Base-by-base conservation (phyloP, 768 basidiomycete genomes). In the Serpula lacrymans region DNA sequence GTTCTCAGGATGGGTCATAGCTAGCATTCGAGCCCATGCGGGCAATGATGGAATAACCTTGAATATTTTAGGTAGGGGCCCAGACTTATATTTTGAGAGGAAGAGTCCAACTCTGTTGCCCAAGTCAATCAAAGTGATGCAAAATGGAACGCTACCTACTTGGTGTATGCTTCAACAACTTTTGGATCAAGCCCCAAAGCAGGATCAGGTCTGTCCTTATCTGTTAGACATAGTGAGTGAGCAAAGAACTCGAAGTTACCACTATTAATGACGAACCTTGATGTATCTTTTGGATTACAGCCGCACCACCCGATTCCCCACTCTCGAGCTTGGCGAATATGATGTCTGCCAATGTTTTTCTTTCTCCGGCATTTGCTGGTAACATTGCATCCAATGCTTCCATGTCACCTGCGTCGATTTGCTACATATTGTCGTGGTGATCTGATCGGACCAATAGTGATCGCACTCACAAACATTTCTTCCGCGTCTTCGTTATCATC, bases 31-130 rank as follows among this genome's bases (percentile, higher is more conserved):
- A 8, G 94, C 93, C 96, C 96, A 99, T 45, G 88, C 84, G 3
- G 91, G 88, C 18, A 97, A 80, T 9, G 94, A 87, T 16, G 96
- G 96, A 33, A 99, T 88, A 46, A 99, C 87, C 72, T 99, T 99
- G 80, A 99, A 94, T 3, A 93, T 74, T 67, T 98, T 98, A 22
- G 96, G 96, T 1, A 99, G 75, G 1, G 93, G 83, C 1, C 94
- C 94, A 11, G 93, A 93, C 53, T 87, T 90, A 71, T 99, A 97
- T 41, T 83, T 82, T 30, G 77, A 82, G 23, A 99, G 76, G 46
- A 94, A 80, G 44, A 76, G 64, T 13, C 92, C 96, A 39, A 97
- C 76, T 69, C 95, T 97, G 57, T 1, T 18, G 20, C 38, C 25
- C 28, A 20, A 17, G 40, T 30, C 8, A 22, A 34, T 57, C 40